phyloP scores from a whole-genome alignment of 1,284 basidiomycete genomes.

The Ceratobasidium sp. region DNA sequence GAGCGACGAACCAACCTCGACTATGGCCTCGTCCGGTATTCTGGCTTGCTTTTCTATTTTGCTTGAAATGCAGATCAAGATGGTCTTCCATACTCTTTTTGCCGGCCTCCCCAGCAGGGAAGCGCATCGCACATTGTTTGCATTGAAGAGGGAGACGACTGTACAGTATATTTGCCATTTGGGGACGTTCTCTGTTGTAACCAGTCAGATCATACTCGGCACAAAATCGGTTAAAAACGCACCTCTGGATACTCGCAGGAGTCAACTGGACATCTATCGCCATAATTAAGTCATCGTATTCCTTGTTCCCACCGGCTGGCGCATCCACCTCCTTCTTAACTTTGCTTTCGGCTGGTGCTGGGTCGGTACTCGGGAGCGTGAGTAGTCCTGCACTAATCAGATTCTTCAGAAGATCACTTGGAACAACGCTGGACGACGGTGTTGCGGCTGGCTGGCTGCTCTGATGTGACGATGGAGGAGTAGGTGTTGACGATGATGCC shows the following conservation, averaged over 20 bases:
- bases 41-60: slow-evolving; percentile 90
- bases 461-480: slow-evolving; percentile 18
- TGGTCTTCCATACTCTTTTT: slow-evolving; percentile 88
- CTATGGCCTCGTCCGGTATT: slow-evolving; percentile 87
- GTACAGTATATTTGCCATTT: slow-evolving; percentile 75
- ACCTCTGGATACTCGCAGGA: slow-evolving; percentile 79
- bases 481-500: slow-evolving; percentile 18
- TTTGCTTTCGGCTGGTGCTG: slow-evolving; percentile 56
- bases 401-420: slow-evolving; percentile 37
- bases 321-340: slow-evolving; percentile 57
- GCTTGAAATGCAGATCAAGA: slow-evolving; percentile 96
- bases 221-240: slow-evolving; percentile 50
- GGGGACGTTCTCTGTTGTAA: slow-evolving; percentile 67
- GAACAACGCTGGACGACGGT: slow-evolving; percentile 48
- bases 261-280: slow-evolving; percentile 74
- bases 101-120: slow-evolving; percentile 74
- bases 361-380: slow-evolving; percentile 16
- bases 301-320: slow-evolving; percentile 62
- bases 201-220: neutral
- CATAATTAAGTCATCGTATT: slow-evolving; percentile 79
- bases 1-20: slow-evolving; percentile 88
- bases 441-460: slow-evolving; percentile 47
- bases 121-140: slow-evolving; percentile 93
- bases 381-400: slow-evolving; percentile 41
- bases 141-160: slow-evolving; percentile 83